phyloP scores from a whole-genome alignment of 352 stramenopile genomes.

The Pythium coloratum region DNA sequence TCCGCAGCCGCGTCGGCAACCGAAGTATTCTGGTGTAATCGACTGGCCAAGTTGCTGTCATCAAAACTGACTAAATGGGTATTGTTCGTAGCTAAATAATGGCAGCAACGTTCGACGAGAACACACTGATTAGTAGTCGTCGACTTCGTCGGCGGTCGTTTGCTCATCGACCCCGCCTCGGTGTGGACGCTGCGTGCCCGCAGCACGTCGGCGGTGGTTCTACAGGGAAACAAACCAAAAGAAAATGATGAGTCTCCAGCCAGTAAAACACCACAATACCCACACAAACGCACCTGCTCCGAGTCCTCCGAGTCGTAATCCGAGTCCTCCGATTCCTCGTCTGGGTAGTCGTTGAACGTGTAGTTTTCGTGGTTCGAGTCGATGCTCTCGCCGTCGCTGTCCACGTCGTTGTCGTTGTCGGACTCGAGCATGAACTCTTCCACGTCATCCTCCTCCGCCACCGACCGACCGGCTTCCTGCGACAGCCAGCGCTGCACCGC shows the following conservation, averaged over 20 bases:
- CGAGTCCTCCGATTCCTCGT: constrained; percentile 61
- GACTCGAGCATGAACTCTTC: constrained; percentile 82
- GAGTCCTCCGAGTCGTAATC: constrained; percentile 43
- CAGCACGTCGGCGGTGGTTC: constrained; percentile 14
- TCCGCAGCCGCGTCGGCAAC: neutral
- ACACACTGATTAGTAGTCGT: constrained; percentile 6
- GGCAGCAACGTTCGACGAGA: neutral
- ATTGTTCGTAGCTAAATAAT: constrained; percentile 17
- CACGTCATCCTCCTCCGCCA: constrained; percentile 46
- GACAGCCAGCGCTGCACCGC: constrained; percentile 78
- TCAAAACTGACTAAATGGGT: constrained; percentile 2
- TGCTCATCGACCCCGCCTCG: constrained; percentile 6
- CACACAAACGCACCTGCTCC: constrained; percentile 24
- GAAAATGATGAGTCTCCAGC: neutral
- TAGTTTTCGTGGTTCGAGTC: constrained; percentile 87
- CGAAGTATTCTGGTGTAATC: constrained; percentile 9
- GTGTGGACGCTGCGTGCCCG: neutral
- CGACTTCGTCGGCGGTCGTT: constrained; percentile 12
- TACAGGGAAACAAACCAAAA: constrained; percentile 4
- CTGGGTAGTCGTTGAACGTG: constrained; percentile 77
- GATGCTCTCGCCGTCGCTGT: constrained; percentile 73
- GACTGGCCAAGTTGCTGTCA: neutral
- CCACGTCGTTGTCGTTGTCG: constrained; percentile 67
- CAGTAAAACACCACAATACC: neutral
- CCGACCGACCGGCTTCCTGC: constrained; percentile 47